Evolutionary conservation across 2,329 filamentous ascomycete genomes (phyloP), one percentile per base, ranked within the genome.

Genomic region (Fusarium continuum): DNA sequence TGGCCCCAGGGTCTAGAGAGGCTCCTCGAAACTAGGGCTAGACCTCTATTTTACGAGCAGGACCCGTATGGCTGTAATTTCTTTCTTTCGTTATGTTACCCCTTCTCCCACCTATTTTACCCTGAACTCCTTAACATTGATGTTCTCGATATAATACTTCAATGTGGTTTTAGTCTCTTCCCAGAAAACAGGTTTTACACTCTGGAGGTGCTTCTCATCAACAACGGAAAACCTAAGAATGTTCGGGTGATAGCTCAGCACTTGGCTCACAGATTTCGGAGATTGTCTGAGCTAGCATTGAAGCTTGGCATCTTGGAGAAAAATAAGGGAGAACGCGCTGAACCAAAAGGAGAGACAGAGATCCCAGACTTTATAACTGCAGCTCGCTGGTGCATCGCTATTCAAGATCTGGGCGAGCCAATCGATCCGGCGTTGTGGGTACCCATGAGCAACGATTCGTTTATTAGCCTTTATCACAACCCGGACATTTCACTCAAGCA

Each of bases 401-500:
- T 43, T 9, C 6, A 26, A 9, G 20, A 41, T 7, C 14, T 26
- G 22, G 47, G 47, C 8, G 36, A 25, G 16, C 7, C 1, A 0
- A 2, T 34, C 32, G 36, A 50, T 43, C 36, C 28, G 16, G 19
- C 47, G 3, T 17, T 43, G 14, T 17, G 26, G 8, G 28, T 50
- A 5, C 47, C 47, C 5, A 50, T 16, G 13, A 32, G 20, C 16
- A 6, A 41, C 4, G 8, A 34, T 17, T 34, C 34, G 11, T 3
- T 50, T 11, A 1, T 4, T 10, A 43, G 28, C 2, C 9, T 50
- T n/a, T 50, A 50, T 16, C 36, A 50, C 19, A 4, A n/a, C 3
- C 0, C 4, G 1, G 0, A 1, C 2, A 50, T 43, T 11, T 4
- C n/a, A 3, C 8, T 35, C 5, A 1, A 4, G 5, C 8, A 19